Percentiles rank a stretch among this genome's conserved stretches.
These are phyloP conservation scores for Corymbia citriodora DNA, from an alignment of 441 rosid species.

Conservation along the genomic window DNA sequence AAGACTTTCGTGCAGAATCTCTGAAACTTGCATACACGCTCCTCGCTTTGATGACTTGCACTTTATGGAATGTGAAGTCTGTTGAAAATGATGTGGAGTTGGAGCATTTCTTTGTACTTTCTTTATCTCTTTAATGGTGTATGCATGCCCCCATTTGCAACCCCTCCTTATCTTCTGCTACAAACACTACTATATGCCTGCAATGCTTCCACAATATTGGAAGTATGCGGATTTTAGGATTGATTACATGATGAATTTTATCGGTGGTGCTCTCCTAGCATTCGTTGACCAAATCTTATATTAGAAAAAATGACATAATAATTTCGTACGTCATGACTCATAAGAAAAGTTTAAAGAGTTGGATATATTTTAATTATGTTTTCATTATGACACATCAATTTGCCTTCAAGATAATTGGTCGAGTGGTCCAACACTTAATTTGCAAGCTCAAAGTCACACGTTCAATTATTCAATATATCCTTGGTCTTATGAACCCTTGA, in stretches of 20 bases:
- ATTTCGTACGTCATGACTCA: neutral
- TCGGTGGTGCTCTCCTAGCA: neutral
- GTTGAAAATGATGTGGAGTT: neutral
- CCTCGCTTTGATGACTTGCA: neutral
- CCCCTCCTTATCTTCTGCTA: neutral
- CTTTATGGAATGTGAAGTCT: neutral
- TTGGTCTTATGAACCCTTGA: neutral
- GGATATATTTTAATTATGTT: neutral
- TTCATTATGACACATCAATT: neutral
- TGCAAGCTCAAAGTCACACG: neutral
- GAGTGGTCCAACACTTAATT: neutral
- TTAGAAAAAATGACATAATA: neutral
- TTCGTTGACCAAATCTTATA: neutral
- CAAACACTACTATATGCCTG: neutral
- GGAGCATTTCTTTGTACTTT: neutral
- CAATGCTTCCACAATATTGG: neutral
- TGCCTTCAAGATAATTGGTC: rapidly evolving
- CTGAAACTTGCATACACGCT: neutral
- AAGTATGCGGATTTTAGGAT: neutral
- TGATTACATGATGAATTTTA: neutral
- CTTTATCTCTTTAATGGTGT: neutral
- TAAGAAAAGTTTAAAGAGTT: neutral
- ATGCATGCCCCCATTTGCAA: neutral
- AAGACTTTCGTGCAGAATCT: neutral
- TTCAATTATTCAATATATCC: neutral